These are phyloP conservation scores for Penicillium robsamsonii DNA, from an alignment of 495 filamentous ascomycete species.

Conservation along the genomic window DNA sequence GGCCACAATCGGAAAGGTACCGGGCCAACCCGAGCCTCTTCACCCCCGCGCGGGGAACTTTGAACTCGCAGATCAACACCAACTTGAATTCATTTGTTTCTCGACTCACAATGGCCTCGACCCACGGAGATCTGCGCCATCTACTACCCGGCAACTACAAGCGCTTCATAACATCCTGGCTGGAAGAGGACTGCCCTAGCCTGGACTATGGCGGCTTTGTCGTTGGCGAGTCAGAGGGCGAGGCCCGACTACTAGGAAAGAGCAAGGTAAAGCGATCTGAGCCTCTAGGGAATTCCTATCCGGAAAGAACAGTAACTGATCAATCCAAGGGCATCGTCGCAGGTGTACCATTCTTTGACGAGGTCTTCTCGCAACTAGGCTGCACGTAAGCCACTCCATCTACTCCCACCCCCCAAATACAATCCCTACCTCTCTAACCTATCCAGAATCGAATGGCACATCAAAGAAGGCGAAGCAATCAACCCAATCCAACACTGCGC, in stretches of 20 bases:
- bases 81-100: not conserved
- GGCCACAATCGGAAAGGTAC: not conserved
- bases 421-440: not conserved
- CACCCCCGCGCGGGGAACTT: constrained; percentile 24
- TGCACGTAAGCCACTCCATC: constrained; percentile 58
- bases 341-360: constrained; percentile 91
- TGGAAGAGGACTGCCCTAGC: constrained; percentile 91
- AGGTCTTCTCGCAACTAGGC: constrained; percentile 84
- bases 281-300: not conserved
- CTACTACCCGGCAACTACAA: constrained; percentile 86
- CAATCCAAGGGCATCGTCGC: constrained; percentile 69
- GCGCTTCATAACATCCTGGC: constrained; percentile 74
- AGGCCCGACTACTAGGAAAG: constrained; percentile 87
- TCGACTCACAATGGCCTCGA: constrained; percentile 49
- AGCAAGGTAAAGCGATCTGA: constrained; percentile 48
- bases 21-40: constrained; percentile 6
- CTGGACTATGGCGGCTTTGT: constrained; percentile 98
- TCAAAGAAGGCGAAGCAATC: constrained; percentile 69
- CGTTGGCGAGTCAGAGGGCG: constrained; percentile 73
- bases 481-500: constrained; percentile 60
- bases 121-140: constrained; percentile 72
- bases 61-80: constrained; percentile 12
- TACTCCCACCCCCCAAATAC: not conserved
- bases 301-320: not conserved
- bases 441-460: constrained; percentile 77